Percentiles rank a stretch among this genome's conserved stretches.
Conservation (phyloP, 108 stramenopile species). For the Licmophora abbreviata region DNA sequence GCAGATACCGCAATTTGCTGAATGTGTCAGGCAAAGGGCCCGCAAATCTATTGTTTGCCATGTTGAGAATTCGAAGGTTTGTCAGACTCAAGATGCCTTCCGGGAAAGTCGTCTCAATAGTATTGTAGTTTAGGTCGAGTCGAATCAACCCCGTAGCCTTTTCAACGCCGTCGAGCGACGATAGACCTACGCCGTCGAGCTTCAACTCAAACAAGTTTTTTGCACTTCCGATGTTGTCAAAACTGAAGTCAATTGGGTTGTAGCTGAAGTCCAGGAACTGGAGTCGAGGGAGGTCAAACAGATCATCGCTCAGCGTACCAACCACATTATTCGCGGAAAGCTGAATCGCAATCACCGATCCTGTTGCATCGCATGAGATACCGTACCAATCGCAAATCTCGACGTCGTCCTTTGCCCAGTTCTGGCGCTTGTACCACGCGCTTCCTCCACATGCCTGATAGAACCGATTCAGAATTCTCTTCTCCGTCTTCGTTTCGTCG, state of each 20-base stretch:
- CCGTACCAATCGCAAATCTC: conserved; percentile 76
- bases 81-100: conserved; percentile 36
- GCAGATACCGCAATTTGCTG: conserved; percentile 13
- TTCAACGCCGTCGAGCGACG: conserved; percentile 54
- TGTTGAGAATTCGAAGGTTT: conserved; percentile 34
- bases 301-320: conserved; percentile 60
- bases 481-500: conserved; percentile 28
- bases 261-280: conserved; percentile 73
- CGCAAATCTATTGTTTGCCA: conserved; percentile 21
- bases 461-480: conserved; percentile 48
- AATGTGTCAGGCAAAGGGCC: conserved; percentile 29
- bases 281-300: conserved; percentile 58
- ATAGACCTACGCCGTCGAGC: conserved; percentile 64
- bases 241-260: conserved; percentile 67
- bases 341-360: conserved; percentile 46
- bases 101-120: conserved; percentile 52
- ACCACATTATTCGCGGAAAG: conserved; percentile 69
- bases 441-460: conserved; percentile 49
- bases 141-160: conserved; percentile 42
- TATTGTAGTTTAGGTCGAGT: conserved; percentile 75
- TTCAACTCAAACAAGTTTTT: conserved; percentile 47
- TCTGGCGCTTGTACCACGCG: conserved; percentile 38
- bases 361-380: conserved; percentile 49
- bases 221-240: conserved; percentile 69
- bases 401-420: conserved; percentile 52